phyloP scores from a whole-genome alignment of 2,329 filamentous ascomycete genomes.

The Cytospora schulzeri region DNA sequence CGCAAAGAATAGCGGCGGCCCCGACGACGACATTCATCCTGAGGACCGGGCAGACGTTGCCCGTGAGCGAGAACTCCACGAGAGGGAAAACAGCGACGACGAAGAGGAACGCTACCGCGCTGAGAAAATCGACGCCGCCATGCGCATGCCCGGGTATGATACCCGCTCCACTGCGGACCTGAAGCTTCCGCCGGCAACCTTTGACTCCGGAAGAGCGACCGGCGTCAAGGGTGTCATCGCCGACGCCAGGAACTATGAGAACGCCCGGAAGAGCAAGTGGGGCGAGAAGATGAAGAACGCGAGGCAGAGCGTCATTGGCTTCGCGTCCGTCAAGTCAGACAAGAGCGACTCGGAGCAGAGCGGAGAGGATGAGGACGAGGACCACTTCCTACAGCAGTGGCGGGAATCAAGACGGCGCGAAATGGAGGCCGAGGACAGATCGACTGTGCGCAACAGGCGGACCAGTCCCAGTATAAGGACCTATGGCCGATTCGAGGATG shows the following conservation, averaged over 20 bases:
- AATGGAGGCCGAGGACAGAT: conserved; percentile 63
- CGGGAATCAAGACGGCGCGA: conserved; percentile 77
- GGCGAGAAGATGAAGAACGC: conserved; percentile 54
- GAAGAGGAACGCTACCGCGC: conserved; percentile 57
- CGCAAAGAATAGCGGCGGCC: conserved; percentile 53
- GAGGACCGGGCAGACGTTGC: conserved; percentile 57
- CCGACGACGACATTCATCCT: conserved; percentile 52
- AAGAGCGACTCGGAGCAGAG: conserved; percentile 51
- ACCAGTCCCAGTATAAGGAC: conserved; percentile 76
- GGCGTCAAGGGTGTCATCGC: conserved; percentile 88
- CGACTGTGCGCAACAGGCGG: conserved; percentile 62
- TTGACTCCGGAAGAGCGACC: conserved; percentile 71
- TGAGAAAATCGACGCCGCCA: conserved; percentile 62
- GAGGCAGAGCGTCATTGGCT: conserved; percentile 58
- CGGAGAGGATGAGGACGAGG: conserved; percentile 68
- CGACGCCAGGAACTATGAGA: conserved; percentile 76
- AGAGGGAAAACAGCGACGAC: conserved; percentile 52
- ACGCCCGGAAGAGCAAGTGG: conserved; percentile 61
- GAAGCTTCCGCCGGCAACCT: conserved; percentile 62
- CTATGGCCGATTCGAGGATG: conserved; percentile 78
- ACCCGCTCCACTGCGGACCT: conserved; percentile 50
- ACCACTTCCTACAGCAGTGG: conserved; percentile 83
- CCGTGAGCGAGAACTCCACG: conserved; percentile 41
- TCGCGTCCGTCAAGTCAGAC: conserved; percentile 38
- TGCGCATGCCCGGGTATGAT: conserved; percentile 63